These are phyloP conservation scores for Lachancea cidri DNA, from an alignment of 805 yeast species.

Conservation along the genomic window DNA sequence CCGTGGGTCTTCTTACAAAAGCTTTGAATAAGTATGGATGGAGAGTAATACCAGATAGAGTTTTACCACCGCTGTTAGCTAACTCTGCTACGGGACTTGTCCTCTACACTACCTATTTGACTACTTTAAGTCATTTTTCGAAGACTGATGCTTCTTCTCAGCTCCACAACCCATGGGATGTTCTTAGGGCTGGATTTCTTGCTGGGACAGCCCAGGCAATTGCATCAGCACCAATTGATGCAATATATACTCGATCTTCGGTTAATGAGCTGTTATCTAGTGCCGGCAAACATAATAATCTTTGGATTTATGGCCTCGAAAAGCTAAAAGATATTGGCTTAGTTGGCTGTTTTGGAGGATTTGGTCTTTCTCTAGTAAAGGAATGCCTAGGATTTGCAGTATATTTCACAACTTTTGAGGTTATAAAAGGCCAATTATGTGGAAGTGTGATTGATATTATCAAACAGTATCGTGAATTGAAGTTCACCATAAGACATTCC, in stretches of 20 bases:
- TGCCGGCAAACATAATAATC: slow-evolving; percentile 47
- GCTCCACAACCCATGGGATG: slow-evolving; percentile 40
- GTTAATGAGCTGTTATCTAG: slow-evolving; percentile 70
- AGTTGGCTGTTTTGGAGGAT: slow-evolving; percentile 87
- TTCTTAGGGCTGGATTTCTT: slow-evolving; percentile 70
- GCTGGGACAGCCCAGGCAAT: slow-evolving; percentile 88
- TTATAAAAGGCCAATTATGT: slow-evolving; percentile 65
- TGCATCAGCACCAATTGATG: slow-evolving; percentile 92
- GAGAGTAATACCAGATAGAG: slow-evolving; percentile 72
- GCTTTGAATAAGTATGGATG: slow-evolving; percentile 79
- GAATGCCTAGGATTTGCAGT: slow-evolving; percentile 81
- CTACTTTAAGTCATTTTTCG: slow-evolving; percentile 34
- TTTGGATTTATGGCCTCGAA: slow-evolving; percentile 71
- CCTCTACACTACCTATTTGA: slow-evolving; percentile 75
- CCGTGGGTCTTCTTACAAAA: slow-evolving; percentile 63
- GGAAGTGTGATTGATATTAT: slow-evolving; percentile 43
- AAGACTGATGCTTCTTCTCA: slow-evolving; percentile 21
- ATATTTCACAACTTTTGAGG: slow-evolving; percentile 77
- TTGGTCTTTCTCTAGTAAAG: slow-evolving; percentile 67
- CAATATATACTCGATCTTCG: slow-evolving; percentile 75
- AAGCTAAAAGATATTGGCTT: slow-evolving; percentile 72
- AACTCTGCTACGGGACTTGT: slow-evolving; percentile 88
- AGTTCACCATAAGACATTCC: slow-evolving; percentile 23
- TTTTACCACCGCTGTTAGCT: slow-evolving; percentile 82
- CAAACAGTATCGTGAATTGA: slow-evolving; percentile 39